Evolutionary conservation across 1,139 yeast genomes (phyloP), one percentile per base, ranked within the genome.

Genomic region (Nakaseomyces kungkrabaensis): DNA sequence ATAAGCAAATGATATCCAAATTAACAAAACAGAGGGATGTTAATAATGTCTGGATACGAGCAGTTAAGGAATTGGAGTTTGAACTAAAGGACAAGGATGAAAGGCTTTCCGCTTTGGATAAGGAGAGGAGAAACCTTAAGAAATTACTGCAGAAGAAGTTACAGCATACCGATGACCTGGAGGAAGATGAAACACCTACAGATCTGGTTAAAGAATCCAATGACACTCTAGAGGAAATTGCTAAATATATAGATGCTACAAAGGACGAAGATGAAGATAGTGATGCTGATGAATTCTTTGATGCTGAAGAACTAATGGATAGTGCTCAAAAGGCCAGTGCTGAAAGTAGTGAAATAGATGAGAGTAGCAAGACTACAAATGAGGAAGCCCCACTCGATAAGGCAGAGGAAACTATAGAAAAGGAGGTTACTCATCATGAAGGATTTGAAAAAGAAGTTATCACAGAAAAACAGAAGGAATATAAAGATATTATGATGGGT

Each of bases 41-140:
- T 49, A 89, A 92, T 60, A 78, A 82, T 46, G 75, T 90, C 46
- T 92, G 99, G 99, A 96, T 90, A 58, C 79, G 79, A 57, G 87
- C 95, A 4, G 85, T 92, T 52, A 84, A 82, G 53, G 90, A 85
- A 53, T 70, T 92, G 52, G 97, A 94, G 66, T 70, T 77, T 38
- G 97, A 92, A 65, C 81, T 88, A 57, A 79, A 81, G 42, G 77
- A 77, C 52, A 81, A 95, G 54, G 95, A 87, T 63, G 78, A 76
- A 13, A 83, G 86, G 60, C 74, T 90, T 53, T 82, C 82, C 37
- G 79, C 78, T 38, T 79, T 82, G 51, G 88, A 85, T 56, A 82
- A 79, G 50, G 87, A 86, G 63, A 78, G 85, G 66, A 80, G 76
- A 61, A 79, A 76, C 59, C 74, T 89, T 56, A 82, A 80, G 60